A percentile compares a stretch with the other conserved stretches of the same genome.
These are phyloP conservation scores for Melaleuca alternifolia DNA, from an alignment of 345 rosid genomes.

Conservation along the genomic window DNA sequence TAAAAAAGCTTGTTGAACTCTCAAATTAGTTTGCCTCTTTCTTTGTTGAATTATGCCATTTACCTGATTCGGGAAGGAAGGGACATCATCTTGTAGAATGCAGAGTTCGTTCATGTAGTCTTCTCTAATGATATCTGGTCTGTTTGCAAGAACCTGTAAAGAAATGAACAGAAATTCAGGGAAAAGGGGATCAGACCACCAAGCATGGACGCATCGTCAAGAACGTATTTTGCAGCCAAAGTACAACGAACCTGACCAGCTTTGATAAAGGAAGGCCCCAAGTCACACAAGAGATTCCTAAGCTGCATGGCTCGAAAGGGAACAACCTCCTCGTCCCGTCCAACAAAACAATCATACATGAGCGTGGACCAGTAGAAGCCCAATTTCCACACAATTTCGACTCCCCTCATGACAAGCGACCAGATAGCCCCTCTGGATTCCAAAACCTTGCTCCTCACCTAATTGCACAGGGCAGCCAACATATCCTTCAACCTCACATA, in stretches of 20 bases:
- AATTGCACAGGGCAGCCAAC: neutral
- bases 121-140: slow-evolving; percentile 93
- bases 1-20: neutral
- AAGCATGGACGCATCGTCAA: neutral
- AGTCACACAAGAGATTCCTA: slow-evolving; percentile 80
- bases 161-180: neutral
- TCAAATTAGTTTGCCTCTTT: neutral
- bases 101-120: slow-evolving; percentile 98
- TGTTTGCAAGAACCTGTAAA: slow-evolving; percentile 76
- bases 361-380: slow-evolving; percentile 86
- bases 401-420: slow-evolving; percentile 67
- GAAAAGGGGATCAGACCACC: neutral
- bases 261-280: slow-evolving; percentile 96
- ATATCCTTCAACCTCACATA: neutral
- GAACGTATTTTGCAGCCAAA: neutral
- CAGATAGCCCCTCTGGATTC: slow-evolving; percentile 60
- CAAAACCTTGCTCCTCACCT: slow-evolving; percentile 86
- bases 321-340: slow-evolving; percentile 89
- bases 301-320: slow-evolving; percentile 90
- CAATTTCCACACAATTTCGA: slow-evolving; percentile 87
- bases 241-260: slow-evolving; percentile 72
- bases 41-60: neutral
- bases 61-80: slow-evolving; percentile 90
- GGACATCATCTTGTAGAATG: slow-evolving; percentile 96
- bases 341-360: slow-evolving; percentile 73